Evolutionary conservation across 2,329 filamentous ascomycete species (phyloP).

Genomic region (Apiospora aurea): DNA sequence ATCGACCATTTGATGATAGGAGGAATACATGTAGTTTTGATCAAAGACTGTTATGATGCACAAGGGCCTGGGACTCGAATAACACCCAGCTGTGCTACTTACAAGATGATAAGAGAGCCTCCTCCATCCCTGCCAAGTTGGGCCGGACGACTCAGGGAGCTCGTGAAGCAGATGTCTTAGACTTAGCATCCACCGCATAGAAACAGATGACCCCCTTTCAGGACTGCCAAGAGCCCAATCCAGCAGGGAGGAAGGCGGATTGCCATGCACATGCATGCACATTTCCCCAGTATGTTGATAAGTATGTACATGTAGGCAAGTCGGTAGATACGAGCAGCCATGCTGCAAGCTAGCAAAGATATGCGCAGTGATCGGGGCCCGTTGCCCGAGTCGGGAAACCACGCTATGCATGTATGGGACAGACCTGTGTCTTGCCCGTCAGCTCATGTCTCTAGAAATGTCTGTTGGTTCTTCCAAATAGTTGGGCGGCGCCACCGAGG

Average conservation of each 20-base stretch:
- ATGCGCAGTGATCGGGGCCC: not conserved
- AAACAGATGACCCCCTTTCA: constrained; percentile 12
- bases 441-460: constrained; percentile 1
- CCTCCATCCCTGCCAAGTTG: constrained; percentile 1
- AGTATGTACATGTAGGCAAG: too few species aligned
- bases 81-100: not conserved
- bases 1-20: not conserved
- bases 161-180: not conserved
- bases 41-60: not conserved
- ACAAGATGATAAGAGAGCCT: not conserved
- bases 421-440: not conserved
- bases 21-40: not conserved
- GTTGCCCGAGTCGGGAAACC: not conserved
- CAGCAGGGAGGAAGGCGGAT: not conserved
- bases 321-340: not conserved
- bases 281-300: not conserved
- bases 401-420: not conserved
- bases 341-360: not conserved
- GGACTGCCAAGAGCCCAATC: constrained; percentile 5
- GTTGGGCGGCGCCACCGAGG: not conserved
- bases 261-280: not conserved
- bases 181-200: not conserved
- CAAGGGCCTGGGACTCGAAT: not conserved
- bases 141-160: not conserved
- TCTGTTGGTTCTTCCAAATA: not conserved